Base-by-base conservation (phyloP, 352 stramenopile genomes). In the Pythium rishiriense region DNA sequence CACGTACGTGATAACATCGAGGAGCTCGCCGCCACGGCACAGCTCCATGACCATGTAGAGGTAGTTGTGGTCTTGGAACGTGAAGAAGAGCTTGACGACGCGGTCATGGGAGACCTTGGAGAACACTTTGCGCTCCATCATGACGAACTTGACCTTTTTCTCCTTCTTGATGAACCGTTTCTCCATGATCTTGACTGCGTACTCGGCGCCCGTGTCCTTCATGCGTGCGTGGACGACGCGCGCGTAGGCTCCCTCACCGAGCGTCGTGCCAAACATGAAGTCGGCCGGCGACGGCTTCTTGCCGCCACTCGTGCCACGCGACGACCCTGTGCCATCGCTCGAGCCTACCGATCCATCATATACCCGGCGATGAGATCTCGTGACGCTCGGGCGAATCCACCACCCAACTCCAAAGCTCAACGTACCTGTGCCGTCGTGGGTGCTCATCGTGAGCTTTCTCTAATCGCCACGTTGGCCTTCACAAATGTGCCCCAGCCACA, bases 41-140 rank as follows among this genome's bases (percentile, higher is more conserved):
- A 96, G 70, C 72, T 97, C 89, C 83, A 96, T 96, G 56, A 95
- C 87, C 88, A 97, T 96, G 70, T 95, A 97, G 55, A 95, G 62
- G 58, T 93, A 93, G 67, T 87, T 91, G 56, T 89, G 79, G 63
- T 91, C 82, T 75, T 96, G 87, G 72, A 97, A 97, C 9, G 86
- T 95, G 66, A 91, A 96, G 62, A 89, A 95, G 51, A 97, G 85
- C 72, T 94, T 94, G 59, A 97, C 85, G 37, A 97, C 83, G 52
- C 85, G 86, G 58, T 95, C 88, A 66, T 97, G 82, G 58, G 82
- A 85, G 55, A 97, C 76, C 64, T 91, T 93, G 58, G 87, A 93
- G 64, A 97, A 94, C 37, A 97, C 87, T 46, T 94, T 91, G 71
- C 85, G 85, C 76, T 97, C 89, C 85, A 95, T 96, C 80, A 97